Percentiles rank a stretch among this genome's conserved stretches.
These are phyloP conservation scores for Trametes elegans DNA, from an alignment of 768 basidiomycete genomes.

Conservation along the genomic window DNA sequence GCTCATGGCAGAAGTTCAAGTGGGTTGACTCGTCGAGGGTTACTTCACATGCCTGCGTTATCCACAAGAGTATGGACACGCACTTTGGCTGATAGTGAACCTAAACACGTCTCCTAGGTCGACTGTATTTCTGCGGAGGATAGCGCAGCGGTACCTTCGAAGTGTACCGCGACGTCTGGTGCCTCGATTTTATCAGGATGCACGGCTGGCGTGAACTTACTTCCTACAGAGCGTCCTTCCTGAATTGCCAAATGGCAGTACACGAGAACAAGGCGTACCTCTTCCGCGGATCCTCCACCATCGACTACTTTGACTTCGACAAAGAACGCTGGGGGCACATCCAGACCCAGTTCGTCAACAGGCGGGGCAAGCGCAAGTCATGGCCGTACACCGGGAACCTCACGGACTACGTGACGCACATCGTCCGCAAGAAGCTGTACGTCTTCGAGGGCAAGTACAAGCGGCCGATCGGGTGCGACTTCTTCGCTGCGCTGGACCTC, in stretches of 20 bases:
- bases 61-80: constrained; percentile 21
- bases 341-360: constrained; percentile 25
- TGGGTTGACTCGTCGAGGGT: constrained; percentile 27
- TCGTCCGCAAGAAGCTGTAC: constrained; percentile 34
- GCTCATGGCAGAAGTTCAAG: constrained; percentile 36
- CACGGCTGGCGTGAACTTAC: constrained; percentile 22
- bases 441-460: constrained; percentile 38
- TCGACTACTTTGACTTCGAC: constrained; percentile 38
- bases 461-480: constrained; percentile 34
- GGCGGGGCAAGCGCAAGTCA: constrained; percentile 2
- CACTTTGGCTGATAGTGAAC: not conserved
- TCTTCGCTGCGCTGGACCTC: constrained; percentile 39
- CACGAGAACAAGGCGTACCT: constrained; percentile 36
- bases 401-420: constrained; percentile 17
- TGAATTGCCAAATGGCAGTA: constrained; percentile 19
- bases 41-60: constrained; percentile 28
- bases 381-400: constrained; percentile 15
- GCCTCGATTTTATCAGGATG: constrained; percentile 19
- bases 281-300: constrained; percentile 31
- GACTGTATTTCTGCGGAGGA: constrained; percentile 20
- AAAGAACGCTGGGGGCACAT: constrained; percentile 35
- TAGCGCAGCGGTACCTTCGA: constrained; percentile 14
- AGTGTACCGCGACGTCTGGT: constrained; percentile 20
- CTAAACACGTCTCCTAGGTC: constrained; percentile 2
- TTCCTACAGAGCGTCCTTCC: constrained; percentile 6